phyloP scores from a whole-genome alignment of 345 rosid species.

The Eucalyptus polybractea region DNA sequence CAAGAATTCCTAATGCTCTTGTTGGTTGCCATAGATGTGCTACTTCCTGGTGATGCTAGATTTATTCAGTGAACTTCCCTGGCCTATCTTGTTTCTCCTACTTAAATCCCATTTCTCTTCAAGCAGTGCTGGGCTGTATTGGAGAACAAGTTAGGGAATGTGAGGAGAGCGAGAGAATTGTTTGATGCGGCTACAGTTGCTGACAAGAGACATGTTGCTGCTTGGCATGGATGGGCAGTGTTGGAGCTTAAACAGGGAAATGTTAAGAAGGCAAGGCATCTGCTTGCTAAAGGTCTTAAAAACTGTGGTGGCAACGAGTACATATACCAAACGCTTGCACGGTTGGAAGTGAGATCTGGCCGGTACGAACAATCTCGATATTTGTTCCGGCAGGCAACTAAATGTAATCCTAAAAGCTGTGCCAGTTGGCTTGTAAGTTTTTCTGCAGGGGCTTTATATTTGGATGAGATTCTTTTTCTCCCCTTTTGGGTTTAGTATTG shows the following conservation, averaged over 20 bases:
- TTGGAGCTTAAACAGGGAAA: slow-evolving; percentile 88
- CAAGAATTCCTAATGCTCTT: neutral
- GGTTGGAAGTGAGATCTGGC: slow-evolving; percentile 69
- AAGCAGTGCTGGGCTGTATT: slow-evolving; percentile 96
- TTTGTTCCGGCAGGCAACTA: slow-evolving; percentile 85
- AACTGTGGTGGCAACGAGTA: slow-evolving; percentile 90
- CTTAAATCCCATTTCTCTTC: neutral
- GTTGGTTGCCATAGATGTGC: neutral
- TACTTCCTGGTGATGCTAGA: neutral
- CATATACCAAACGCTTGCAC: slow-evolving; percentile 77
- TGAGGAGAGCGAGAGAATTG: slow-evolving; percentile 76
- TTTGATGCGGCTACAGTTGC: slow-evolving; percentile 98
- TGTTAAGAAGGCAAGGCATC: slow-evolving; percentile 82
- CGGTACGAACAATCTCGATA: slow-evolving; percentile 73
- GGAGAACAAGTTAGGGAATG: slow-evolving; percentile 76
- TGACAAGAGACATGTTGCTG: slow-evolving; percentile 79
- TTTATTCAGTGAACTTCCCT: neutral
- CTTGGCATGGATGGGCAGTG: slow-evolving; percentile 99
- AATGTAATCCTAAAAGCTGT: slow-evolving; percentile 78
- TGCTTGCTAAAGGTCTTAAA: slow-evolving; percentile 82
- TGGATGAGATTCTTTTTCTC: neutral
- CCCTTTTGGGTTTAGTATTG: neutral
- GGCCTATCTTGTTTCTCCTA: neutral
- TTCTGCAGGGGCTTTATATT: neutral
- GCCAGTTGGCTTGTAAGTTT: slow-evolving; percentile 98